Evolutionary conservation across 441 rosid species (phyloP).

Genomic region (Arabidopsis lyrata): DNA sequence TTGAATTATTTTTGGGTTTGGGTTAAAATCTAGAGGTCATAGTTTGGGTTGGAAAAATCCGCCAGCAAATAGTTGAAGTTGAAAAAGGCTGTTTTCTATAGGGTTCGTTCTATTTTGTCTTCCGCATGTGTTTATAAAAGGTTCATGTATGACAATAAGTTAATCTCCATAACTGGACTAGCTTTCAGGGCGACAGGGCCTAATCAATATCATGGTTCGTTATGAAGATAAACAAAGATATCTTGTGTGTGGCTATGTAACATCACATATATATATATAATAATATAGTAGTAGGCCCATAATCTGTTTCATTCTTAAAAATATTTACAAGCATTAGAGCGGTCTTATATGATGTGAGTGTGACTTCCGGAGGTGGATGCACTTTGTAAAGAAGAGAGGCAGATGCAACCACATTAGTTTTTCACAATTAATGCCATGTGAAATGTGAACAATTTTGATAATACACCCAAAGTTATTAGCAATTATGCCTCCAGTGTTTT

Average conservation of each 20-base stretch:
- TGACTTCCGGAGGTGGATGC: not conserved
- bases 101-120: too few species aligned
- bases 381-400: not conserved
- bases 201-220: too few species aligned
- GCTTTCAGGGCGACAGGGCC: too few species aligned
- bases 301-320: not conserved
- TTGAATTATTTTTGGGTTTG: too few species aligned
- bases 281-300: not conserved
- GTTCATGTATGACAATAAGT: too few species aligned
- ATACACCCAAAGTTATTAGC: not conserved
- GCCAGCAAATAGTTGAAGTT: too few species aligned
- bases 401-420: not conserved
- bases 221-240: too few species aligned
- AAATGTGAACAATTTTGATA: not conserved
- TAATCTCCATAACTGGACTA: too few species aligned
- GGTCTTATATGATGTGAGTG: not conserved
- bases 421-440: not conserved
- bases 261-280: not conserved
- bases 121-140: too few species aligned
- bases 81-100: too few species aligned
- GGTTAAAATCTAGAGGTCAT: too few species aligned
- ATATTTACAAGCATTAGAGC: not conserved
- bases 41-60: too few species aligned
- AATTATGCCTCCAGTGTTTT: not conserved
- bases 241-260: not conserved